Evolutionary conservation across 106 monocot species (phyloP).

Genomic region (Dioscorea zingiberensis): DNA sequence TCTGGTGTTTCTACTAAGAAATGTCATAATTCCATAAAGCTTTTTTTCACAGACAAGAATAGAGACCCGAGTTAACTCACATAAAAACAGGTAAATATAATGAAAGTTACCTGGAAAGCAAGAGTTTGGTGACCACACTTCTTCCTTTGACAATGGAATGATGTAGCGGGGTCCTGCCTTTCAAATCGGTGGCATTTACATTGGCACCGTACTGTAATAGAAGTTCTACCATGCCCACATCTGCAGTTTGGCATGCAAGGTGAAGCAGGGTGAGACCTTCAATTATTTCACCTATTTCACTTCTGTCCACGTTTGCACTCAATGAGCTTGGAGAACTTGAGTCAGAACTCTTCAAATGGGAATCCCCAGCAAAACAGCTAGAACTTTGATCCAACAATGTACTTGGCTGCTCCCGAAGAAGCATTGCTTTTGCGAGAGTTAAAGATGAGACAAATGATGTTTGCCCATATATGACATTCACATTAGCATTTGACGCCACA

Average conservation of each 20-base stretch:
- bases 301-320: conserved; percentile 29
- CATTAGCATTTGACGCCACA: conserved; percentile 66
- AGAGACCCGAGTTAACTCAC: no score
- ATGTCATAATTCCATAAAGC: no score
- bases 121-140: conserved; percentile 44
- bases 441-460: conserved; percentile 27
- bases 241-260: conserved; percentile 79
- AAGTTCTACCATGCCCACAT: conserved; percentile 96
- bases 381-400: conserved; percentile 23
- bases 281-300: conserved; percentile 28
- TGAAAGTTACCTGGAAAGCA: conserved; percentile 64
- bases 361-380: conserved; percentile 26
- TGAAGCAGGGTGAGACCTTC: conserved; percentile 90
- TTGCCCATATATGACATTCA: conserved; percentile 53
- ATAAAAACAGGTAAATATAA: neutral
- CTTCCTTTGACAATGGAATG: conserved; percentile 75
- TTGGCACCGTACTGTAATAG: conserved; percentile 93
- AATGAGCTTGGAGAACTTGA: conserved; percentile 20
- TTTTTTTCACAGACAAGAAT: no score
- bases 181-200: conserved; percentile 56
- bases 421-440: conserved; percentile 68
- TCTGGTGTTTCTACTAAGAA: neutral
- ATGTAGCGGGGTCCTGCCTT: conserved; percentile 77
- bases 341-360: conserved; percentile 25
- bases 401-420: conserved; percentile 50